phyloP scores from a whole-genome alignment of 495 filamentous ascomycete species.

The Terfezia claveryi region DNA sequence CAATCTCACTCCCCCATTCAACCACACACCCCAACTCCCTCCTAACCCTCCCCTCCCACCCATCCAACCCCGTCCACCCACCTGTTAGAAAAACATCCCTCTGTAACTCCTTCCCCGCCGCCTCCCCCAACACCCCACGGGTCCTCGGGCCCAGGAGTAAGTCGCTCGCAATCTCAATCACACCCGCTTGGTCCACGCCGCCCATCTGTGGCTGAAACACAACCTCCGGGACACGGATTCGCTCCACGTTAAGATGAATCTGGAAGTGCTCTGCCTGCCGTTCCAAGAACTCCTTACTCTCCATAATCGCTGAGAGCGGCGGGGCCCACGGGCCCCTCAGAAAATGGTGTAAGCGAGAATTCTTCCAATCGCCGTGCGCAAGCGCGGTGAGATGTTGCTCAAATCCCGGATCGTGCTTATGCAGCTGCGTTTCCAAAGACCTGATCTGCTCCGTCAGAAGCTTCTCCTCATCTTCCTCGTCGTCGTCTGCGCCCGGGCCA shows the following conservation, averaged over 20 bases:
- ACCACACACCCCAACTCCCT: slow-evolving; percentile 49
- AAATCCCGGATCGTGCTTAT: slow-evolving; percentile 69
- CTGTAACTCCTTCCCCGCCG: slow-evolving; percentile 40
- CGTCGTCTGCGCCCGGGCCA: slow-evolving; percentile 30
- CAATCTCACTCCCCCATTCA: slow-evolving; percentile 41
- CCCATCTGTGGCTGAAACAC: slow-evolving; percentile 91
- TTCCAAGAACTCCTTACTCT: slow-evolving; percentile 21
- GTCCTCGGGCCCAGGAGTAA: slow-evolving; percentile 48
- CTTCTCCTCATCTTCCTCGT: slow-evolving; percentile 53
- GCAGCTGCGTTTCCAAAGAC: slow-evolving; percentile 56
- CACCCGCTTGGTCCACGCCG: slow-evolving; percentile 79
- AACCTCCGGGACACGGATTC: slow-evolving; percentile 88
- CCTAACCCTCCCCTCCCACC: slow-evolving; percentile 65
- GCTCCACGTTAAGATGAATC: slow-evolving; percentile 86
- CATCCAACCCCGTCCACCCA: slow-evolving; percentile 67
- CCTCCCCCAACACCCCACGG: slow-evolving; percentile 27
- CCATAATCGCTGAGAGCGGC: too few species aligned
- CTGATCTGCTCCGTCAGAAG: slow-evolving; percentile 53
- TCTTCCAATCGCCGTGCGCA: slow-evolving; percentile 84
- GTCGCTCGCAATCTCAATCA: slow-evolving; percentile 70
- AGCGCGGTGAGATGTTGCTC: slow-evolving; percentile 76
- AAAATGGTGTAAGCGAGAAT: slow-evolving; percentile 73
- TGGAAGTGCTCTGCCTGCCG: slow-evolving; percentile 65
- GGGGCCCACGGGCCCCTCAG: slow-evolving; percentile 62
- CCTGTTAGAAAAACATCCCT: slow-evolving; percentile 84